Percentiles rank a stretch among this genome's conserved stretches.
Conservation (phyloP, 805 yeast genomes). For the Candida tallmaniae region DNA sequence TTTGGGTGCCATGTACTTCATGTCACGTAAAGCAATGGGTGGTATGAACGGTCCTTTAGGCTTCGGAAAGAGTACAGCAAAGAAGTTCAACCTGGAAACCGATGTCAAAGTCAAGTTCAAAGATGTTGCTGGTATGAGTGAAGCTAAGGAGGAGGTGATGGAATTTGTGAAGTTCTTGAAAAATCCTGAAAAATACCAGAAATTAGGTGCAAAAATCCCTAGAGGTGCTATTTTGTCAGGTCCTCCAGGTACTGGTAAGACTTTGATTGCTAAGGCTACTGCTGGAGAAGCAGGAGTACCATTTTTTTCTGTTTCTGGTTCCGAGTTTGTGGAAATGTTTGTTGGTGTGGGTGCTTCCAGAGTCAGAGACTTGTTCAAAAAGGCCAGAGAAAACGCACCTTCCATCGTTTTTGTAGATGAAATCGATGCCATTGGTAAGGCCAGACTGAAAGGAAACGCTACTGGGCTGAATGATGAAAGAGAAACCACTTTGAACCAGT, state of each 20-base stretch:
- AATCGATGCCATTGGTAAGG: constrained; percentile 98
- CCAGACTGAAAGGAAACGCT: constrained; percentile 67
- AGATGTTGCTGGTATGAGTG: constrained; percentile 97
- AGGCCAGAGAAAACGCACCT: constrained; percentile 93
- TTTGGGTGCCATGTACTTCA: constrained; percentile 83
- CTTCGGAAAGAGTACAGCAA: constrained; percentile 89
- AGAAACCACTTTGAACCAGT: constrained; percentile 92
- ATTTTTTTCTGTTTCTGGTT: constrained; percentile 91
- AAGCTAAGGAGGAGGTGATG: constrained; percentile 96
- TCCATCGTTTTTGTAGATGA: constrained; percentile 96
- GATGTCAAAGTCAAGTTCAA: constrained; percentile 84
- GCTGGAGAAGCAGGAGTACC: constrained; percentile 99
- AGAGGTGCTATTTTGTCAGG: constrained; percentile 97
- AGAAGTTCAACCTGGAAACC: constrained; percentile 84
- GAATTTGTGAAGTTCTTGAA: constrained; percentile 94
- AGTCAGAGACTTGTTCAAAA: constrained; percentile 90
- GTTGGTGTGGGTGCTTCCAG: constrained; percentile 99
- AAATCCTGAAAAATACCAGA: constrained; percentile 85
- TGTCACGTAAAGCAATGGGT: constrained; percentile 61
- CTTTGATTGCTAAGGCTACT: constrained; percentile 93
- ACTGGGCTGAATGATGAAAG: constrained; percentile 93
- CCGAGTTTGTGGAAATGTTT: constrained; percentile 98
- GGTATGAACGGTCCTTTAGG: constrained; percentile 64
- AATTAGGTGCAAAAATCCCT: constrained; percentile 94
- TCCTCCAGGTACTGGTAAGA: constrained; percentile 99